Evolutionary conservation across 768 basidiomycete genomes (phyloP).

Genomic region (Termitomyces sp.): DNA sequence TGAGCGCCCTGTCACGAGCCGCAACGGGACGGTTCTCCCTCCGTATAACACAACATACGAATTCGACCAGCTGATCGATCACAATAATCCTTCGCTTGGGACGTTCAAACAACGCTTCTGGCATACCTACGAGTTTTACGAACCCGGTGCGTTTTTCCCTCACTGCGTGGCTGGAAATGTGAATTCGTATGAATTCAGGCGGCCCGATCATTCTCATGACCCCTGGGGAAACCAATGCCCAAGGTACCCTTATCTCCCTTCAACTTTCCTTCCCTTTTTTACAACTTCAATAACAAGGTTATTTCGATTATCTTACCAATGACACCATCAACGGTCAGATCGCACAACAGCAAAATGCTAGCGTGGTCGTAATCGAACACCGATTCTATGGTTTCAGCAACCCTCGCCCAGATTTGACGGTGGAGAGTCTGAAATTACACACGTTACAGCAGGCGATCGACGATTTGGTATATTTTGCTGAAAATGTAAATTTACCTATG

Average conservation of each 20-base stretch:
- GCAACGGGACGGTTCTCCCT: conserved; percentile 38
- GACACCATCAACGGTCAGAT: conserved; percentile 55
- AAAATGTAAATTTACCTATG: conserved; percentile 61
- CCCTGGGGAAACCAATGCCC: conserved; percentile 59
- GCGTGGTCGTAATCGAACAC: conserved; percentile 60
- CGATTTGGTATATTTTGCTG: conserved; percentile 63
- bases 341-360: conserved; percentile 57
- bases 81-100: conserved; percentile 48
- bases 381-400: conserved; percentile 73
- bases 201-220: conserved; percentile 61
- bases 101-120: conserved; percentile 74
- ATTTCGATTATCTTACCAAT: conserved; percentile 57
- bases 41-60: conserved; percentile 39
- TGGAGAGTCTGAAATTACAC: conserved; percentile 48
- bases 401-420: conserved; percentile 53
- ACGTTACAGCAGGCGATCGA: conserved; percentile 73
- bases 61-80: conserved; percentile 56
- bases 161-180: neutral
- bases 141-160: conserved; percentile 29
- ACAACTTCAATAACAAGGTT: conserved; percentile 20
- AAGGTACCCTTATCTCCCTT: conserved; percentile 24
- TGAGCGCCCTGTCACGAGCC: conserved; percentile 29
- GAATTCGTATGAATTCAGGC: conserved; percentile 21
- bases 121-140: conserved; percentile 62
- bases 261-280: neutral